Conservation (phyloP, 306 rosid species). For the Geum urbanum region DNA sequence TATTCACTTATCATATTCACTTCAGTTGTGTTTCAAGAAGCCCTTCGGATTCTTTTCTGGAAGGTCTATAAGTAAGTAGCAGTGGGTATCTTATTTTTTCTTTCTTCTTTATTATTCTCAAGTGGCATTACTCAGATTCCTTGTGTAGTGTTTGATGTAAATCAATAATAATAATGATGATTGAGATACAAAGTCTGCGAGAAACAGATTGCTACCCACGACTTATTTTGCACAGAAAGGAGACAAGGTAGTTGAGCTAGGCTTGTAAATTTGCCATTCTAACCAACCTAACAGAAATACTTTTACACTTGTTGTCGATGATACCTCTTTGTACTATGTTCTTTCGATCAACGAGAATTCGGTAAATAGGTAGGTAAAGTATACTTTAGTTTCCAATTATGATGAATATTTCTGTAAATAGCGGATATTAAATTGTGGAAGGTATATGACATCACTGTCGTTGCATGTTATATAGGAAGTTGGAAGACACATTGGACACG, state of each 20-base stretch:
- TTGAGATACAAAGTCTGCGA: not conserved
- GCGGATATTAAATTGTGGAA: not conserved
- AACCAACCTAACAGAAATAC: not conserved
- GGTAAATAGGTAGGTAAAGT: not conserved
- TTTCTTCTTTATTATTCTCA: not conserved
- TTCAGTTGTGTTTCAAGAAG: slow-evolving; percentile 86
- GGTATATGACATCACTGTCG: slow-evolving; percentile 2
- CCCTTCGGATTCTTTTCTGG: slow-evolving; percentile 75
- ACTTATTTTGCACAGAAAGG: no score
- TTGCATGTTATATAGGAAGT: slow-evolving; percentile 53
- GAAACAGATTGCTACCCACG: no score
- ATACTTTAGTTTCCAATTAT: no score
- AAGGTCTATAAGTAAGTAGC: slow-evolving; percentile 59
- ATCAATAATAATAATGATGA: not conserved
- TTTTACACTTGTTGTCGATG: not conserved
- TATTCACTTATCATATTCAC: slow-evolving; percentile 60
- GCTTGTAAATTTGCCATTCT: not conserved
- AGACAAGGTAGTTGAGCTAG: no score
- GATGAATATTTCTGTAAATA: not conserved
- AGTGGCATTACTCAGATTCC: no score
- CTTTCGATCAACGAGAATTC: not conserved
- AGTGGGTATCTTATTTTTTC: not conserved
- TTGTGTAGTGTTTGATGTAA: no score
- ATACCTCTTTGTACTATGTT: not conserved
- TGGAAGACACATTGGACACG: slow-evolving; percentile 74